These are phyloP conservation scores for Penicillium crystallinum DNA, from an alignment of 495 filamentous ascomycete genomes.

Conservation along the genomic window DNA sequence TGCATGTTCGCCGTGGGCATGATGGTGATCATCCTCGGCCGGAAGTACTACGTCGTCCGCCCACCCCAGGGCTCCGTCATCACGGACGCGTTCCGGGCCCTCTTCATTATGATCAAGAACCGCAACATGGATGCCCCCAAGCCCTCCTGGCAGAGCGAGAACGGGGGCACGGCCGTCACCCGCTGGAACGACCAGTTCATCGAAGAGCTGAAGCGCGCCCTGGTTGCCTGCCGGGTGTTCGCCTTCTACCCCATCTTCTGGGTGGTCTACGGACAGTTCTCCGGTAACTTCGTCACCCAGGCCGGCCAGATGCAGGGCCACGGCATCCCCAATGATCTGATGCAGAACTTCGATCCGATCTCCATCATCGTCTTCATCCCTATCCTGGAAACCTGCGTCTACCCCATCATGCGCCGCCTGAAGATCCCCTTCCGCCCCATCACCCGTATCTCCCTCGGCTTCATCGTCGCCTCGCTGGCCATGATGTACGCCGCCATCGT, in stretches of 20 bases:
- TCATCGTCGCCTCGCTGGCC: constrained; percentile 58
- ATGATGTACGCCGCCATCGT: constrained; percentile 65
- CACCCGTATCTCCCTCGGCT: constrained; percentile 68
- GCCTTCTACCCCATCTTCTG: constrained; percentile 56
- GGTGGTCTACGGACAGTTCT: constrained; percentile 57
- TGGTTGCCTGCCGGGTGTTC: constrained; percentile 58
- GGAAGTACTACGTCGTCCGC: constrained; percentile 55
- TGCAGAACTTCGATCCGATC: constrained; percentile 72
- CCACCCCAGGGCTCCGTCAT: constrained; percentile 61
- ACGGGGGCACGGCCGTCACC: constrained; percentile 32
- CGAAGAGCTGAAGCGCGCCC: constrained; percentile 55
- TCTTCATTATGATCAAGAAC: constrained; percentile 53
- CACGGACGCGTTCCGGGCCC: constrained; percentile 54
- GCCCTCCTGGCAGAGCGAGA: constrained; percentile 50
- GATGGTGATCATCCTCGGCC: constrained; percentile 46
- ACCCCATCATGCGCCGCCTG: constrained; percentile 59
- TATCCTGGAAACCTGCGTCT: constrained; percentile 60
- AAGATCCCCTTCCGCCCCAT: constrained; percentile 66
- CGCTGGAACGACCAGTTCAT: constrained; percentile 61
- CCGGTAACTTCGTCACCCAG: constrained; percentile 54
- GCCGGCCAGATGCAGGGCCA: constrained; percentile 51
- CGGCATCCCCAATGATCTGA: constrained; percentile 66
- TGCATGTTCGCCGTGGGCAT: constrained; percentile 55
- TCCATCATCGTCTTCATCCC: constrained; percentile 69
- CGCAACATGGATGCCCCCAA: constrained; percentile 56